phyloP scores from a whole-genome alignment of 1,139 yeast species.

The Geotrichum australiense region DNA sequence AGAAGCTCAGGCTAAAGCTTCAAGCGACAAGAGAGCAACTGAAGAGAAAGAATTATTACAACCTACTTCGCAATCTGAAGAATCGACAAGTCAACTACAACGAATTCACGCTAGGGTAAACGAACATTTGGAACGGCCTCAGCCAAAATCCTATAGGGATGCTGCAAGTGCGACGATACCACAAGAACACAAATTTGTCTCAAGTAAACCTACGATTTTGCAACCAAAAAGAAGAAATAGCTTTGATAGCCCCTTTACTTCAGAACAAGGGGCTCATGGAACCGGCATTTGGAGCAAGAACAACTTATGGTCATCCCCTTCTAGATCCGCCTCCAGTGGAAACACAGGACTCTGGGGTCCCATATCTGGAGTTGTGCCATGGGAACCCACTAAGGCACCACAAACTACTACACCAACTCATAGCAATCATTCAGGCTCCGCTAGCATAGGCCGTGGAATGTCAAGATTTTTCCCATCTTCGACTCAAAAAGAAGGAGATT shows the following conservation, averaged over 20 bases:
- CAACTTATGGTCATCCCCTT: constrained; percentile 1
- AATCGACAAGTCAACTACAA: too few relatives aligned
- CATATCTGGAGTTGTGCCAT: constrained; percentile 2
- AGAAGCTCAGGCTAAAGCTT: not conserved
- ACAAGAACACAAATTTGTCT: not conserved
- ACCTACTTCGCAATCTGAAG: too few relatives aligned
- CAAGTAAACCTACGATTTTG: constrained; percentile 4
- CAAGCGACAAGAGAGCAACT: not conserved
- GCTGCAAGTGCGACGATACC: too few relatives aligned
- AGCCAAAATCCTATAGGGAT: too few relatives aligned
- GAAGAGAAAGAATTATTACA: too few relatives aligned
- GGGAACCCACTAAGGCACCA: not conserved
- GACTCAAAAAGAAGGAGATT: not conserved
- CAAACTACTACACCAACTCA: not conserved
- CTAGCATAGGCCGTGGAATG: constrained; percentile 1
- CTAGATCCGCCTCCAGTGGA: constrained; percentile 5
- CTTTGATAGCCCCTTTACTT: not conserved
- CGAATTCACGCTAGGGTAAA: too few relatives aligned
- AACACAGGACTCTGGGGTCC: constrained; percentile 8
- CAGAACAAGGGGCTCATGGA: not conserved
- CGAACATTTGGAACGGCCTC: too few relatives aligned
- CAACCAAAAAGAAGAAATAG: constrained; percentile 5
- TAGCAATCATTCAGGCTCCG: not conserved
- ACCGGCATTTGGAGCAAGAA: constrained; percentile 5
- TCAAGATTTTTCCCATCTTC: constrained; percentile 11